Evolutionary conservation across 148 eudicot genomes (phyloP).

Genomic region (Talinum fruticosum): DNA sequence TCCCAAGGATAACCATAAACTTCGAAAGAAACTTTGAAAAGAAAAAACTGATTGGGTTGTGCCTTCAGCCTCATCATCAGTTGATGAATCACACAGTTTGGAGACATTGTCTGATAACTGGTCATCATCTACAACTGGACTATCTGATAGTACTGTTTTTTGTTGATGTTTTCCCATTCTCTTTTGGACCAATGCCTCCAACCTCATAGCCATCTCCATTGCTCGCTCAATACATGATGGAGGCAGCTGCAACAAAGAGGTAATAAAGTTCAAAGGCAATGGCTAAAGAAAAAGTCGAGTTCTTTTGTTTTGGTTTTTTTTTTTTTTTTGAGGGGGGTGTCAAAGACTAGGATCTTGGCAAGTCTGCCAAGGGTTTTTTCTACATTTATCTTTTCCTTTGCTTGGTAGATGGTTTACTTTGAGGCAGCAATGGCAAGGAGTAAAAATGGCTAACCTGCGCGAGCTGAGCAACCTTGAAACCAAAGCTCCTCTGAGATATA

Average conservation of each 20-base stretch:
- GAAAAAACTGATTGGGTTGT: conserved; percentile 18
- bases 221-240: conserved; percentile 62
- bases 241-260: conserved; percentile 57
- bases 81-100: conserved; percentile 10
- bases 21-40: conserved; percentile 39
- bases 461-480: conserved; percentile 93
- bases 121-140: conserved; percentile 13
- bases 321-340: too few species aligned
- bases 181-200: conserved; percentile 57
- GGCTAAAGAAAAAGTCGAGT: too few species aligned
- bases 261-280: neutral
- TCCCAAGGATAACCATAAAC: conserved; percentile 39
- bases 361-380: neutral
- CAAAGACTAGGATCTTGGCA: too few species aligned
- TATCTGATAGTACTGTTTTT: conserved; percentile 5
- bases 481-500: conserved; percentile 82
- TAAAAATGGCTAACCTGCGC: conserved; percentile 63
- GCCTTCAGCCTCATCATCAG: conserved; percentile 19
- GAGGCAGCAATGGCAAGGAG: neutral
- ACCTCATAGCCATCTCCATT: conserved; percentile 60
- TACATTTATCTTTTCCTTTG: neutral
- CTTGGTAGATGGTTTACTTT: neutral
- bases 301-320: too few species aligned
- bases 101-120: conserved; percentile 12
- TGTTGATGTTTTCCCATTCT: conserved; percentile 28